Conservation (phyloP, 192 early-diverging fungal species). For the Dispira simplex region DNA sequence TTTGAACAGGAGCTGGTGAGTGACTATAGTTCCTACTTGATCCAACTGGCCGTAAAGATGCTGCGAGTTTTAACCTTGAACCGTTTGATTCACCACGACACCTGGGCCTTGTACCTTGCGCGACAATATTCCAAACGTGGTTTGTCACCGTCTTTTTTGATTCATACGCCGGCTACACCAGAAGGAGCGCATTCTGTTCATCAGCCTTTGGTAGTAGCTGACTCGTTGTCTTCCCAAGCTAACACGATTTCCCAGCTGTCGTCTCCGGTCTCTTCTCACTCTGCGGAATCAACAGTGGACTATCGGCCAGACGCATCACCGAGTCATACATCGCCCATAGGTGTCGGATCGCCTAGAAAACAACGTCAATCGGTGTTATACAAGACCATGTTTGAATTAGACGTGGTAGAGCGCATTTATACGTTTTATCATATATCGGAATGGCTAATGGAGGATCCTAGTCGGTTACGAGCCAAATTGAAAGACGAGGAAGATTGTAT, state of each 20-base stretch:
- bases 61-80: neutral
- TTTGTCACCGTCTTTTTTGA: neutral
- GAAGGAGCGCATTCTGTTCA: neutral
- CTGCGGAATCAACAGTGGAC: neutral
- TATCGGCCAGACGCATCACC: neutral
- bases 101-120: neutral
- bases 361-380: neutral
- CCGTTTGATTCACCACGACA: neutral
- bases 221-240: neutral
- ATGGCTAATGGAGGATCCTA: conserved; percentile 8
- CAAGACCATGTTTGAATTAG: neutral
- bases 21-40: neutral
- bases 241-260: neutral
- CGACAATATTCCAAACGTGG: neutral
- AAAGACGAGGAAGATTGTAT: neutral
- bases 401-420: neutral
- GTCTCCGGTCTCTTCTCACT: neutral
- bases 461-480: neutral
- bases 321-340: neutral
- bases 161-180: neutral
- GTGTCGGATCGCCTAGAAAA: neutral
- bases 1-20: neutral
- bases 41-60: neutral
- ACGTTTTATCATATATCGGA: conserved; percentile 1
- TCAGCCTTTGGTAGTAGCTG: neutral